Base-by-base conservation (phyloP, 2,329 filamentous ascomycete genomes). In the Monilinia vaccinii-corymbosi region DNA sequence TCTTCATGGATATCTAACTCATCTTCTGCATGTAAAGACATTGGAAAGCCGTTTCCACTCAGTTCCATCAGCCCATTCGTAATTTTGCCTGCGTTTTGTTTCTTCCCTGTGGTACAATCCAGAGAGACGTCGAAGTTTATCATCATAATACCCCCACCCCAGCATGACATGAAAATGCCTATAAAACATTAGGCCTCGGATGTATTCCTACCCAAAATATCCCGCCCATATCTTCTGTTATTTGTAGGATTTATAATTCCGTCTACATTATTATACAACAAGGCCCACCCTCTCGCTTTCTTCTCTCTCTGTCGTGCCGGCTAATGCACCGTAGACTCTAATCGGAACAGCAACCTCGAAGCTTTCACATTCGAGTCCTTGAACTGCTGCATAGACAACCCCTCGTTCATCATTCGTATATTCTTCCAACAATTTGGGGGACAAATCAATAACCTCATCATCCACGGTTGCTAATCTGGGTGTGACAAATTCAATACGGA, bases 401-500 rank as follows among this genome's bases (percentile, higher is more conserved):
- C 90, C 90, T 46, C 90, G 80, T 65, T 95, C 89, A 70, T 96
- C 91, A 55, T 83, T 81, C 8, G 86, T 86, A 13, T 94, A 82
- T 68, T 89, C 84, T 71, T 96, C 92, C 45, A 96, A 74, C n/a
- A 96, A 73, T 14, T 75, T 75, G 9, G 36, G 25, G 9, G 40
- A 70, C 4, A 67, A 63, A 9, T 75, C 72, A 28, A 69, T 67
- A 10, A 69, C 64, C 46, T 76, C 75, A 42, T 72, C 68, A 36
- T 73, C 71, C 11, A 68, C 66, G 45, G 67, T 65, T 28, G 67
- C 64, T 44, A 81, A 71, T 21, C 80, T 83, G 7, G 89, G 86
- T 7, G 93, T 93, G 31, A 96, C 91, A 74, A 99, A 99, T 74
- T 97, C 92, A 61, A 99, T 84, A 1, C 90, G 80, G 38, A 99